A percentile compares a stretch with the other conserved stretches of the same genome.
Conservation (phyloP, 495 filamentous ascomycete genomes). For the Saxispiralis lemnorum region DNA sequence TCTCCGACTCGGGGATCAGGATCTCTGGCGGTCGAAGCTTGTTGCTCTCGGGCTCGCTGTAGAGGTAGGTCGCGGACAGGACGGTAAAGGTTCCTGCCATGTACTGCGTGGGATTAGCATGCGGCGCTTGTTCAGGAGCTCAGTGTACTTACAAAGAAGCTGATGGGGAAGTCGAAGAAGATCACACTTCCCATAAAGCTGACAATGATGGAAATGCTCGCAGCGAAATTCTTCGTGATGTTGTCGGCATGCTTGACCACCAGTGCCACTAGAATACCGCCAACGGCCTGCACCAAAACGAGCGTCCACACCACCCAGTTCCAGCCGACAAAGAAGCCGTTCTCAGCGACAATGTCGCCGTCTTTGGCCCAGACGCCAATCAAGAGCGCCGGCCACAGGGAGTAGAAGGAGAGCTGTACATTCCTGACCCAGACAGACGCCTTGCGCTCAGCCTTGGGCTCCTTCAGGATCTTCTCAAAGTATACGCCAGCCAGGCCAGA, state of each 20-base stretch:
- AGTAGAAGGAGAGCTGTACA: slow-evolving; percentile 83
- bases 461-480: slow-evolving; percentile 88
- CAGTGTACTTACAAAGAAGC: slow-evolving; percentile 40
- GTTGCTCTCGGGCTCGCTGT: slow-evolving; percentile 29
- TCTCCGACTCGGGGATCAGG: slow-evolving; percentile 58
- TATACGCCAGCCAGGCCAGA: slow-evolving; percentile 78
- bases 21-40: slow-evolving; percentile 46
- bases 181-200: slow-evolving; percentile 69
- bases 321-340: slow-evolving; percentile 87
- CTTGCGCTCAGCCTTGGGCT: slow-evolving; percentile 41
- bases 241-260: slow-evolving; percentile 78
- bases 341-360: slow-evolving; percentile 59
- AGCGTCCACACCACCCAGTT: slow-evolving; percentile 80
- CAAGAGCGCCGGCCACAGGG: slow-evolving; percentile 60
- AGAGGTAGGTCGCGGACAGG: slow-evolving; percentile 66
- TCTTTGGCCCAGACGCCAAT: slow-evolving; percentile 76
- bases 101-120: slow-evolving; percentile 38
- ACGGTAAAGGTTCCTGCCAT: slow-evolving; percentile 61
- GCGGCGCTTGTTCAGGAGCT: neutral
- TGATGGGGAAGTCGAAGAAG: slow-evolving; percentile 66
- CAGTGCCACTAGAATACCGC: slow-evolving; percentile 66
- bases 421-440: slow-evolving; percentile 78
- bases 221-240: slow-evolving; percentile 80
- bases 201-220: slow-evolving; percentile 71
- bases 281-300: slow-evolving; percentile 62